phyloP scores from a whole-genome alignment of 179 eudicot genomes.

The Heliamphora pulchella region DNA sequence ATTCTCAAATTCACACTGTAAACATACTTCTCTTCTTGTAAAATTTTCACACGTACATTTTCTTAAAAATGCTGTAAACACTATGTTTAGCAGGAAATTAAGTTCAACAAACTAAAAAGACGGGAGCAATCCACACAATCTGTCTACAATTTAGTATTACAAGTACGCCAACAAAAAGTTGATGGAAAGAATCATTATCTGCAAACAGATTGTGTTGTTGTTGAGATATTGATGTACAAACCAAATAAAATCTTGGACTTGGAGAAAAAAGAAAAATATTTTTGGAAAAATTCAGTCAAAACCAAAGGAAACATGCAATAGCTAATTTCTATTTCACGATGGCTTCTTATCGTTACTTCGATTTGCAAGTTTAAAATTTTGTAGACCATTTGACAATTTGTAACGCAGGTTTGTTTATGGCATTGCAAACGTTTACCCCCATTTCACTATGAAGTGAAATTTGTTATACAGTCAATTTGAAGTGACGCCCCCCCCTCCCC shows the following conservation, averaged over 20 bases:
- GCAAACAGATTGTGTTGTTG: not conserved
- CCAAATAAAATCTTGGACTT: not conserved
- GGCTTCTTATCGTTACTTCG: not conserved
- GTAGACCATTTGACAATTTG: not conserved
- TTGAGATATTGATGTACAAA: not conserved
- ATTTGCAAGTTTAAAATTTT: not conserved
- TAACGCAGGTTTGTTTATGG: not conserved
- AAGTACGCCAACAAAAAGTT: not conserved
- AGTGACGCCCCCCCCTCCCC: too few relatives aligned
- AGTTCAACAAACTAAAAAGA: not conserved
- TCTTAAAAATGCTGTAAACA: not conserved
- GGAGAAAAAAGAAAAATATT: not conserved
- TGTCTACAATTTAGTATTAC: too few relatives aligned
- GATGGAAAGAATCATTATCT: not conserved
- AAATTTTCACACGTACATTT: not conserved
- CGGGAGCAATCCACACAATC: too few relatives aligned
- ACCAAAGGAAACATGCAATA: not conserved
- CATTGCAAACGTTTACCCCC: not conserved
- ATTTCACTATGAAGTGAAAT: not conserved
- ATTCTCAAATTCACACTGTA: not conserved
- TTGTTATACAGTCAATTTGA: too few relatives aligned
- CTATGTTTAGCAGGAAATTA: not conserved
- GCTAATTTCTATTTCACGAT: not conserved
- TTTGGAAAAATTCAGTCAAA: not conserved
- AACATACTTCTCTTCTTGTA: not conserved